These are phyloP conservation scores for Podospora fimiseda DNA, from an alignment of 495 filamentous ascomycete genomes.

Conservation along the genomic window DNA sequence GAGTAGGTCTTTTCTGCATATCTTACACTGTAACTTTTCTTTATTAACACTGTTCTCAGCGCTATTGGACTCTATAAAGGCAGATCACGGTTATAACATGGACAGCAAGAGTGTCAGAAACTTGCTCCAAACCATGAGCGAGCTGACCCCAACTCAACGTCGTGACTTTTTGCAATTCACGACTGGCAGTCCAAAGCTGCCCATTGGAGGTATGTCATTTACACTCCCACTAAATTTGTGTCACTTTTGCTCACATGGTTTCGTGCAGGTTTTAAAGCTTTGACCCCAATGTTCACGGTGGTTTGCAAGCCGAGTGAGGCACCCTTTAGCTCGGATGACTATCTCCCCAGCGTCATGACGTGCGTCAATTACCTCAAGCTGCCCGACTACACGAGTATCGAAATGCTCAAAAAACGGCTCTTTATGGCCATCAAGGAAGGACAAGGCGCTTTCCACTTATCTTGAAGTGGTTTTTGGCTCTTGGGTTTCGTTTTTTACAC, in stretches of 20 bases:
- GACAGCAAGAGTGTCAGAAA: conserved; percentile 96
- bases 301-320: conserved; percentile 97
- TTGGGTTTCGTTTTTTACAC: no score
- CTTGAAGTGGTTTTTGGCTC: no score
- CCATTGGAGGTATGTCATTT: conserved; percentile 78
- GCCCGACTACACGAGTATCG: conserved; percentile 83
- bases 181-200: conserved; percentile 95
- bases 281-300: conserved; percentile 97
- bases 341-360: conserved; percentile 97
- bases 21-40: not conserved
- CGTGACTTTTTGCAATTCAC: conserved; percentile 98
- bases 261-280: conserved; percentile 78
- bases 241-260: conserved; percentile 5
- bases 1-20: conserved; percentile 53
- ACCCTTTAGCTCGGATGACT: conserved; percentile 92
- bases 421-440: conserved; percentile 88
- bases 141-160: conserved; percentile 64
- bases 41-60: conserved; percentile 42
- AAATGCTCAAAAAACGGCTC: conserved; percentile 67
- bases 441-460: conserved; percentile 98
- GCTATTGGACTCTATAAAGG: conserved; percentile 96
- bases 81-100: conserved; percentile 99
- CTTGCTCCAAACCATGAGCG: conserved; percentile 91
- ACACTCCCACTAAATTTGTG: conserved; percentile 6
- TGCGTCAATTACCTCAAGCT: conserved; percentile 99